Evolutionary conservation across 78 protist species (phyloP), one percentile per base, ranked within the genome.

Genomic region (Speleostelium caveatum): DNA sequence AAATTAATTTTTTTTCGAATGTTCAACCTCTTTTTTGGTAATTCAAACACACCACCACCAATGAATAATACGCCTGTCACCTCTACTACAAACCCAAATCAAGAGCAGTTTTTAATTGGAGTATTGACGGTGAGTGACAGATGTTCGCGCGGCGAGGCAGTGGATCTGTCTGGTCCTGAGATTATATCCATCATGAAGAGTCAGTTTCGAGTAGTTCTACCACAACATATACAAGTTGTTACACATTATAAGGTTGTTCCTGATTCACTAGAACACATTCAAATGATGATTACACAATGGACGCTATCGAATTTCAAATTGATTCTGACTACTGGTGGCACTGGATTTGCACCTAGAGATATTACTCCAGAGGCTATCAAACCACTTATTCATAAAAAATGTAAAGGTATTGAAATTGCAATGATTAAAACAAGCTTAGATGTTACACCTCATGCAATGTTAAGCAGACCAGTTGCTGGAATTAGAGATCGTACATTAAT

Each of bases 341-440:
- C 94, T 2, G 94, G 94, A 3, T 88, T 88, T 26, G 32, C 87
- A 66, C 80, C 86, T 36, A 51, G 94, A 32, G 94, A 88, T 16
- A 56, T 65, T 1, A 88, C 94, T 51, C 94, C 94, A 0, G 94
- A 88, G 28, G 94, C 94, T 4, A 88, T 78, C 2, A 76, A 88
- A 55, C 87, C 86, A 55, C 26, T 88, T 1, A 16, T 88, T 14
- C 32, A 75, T 30, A 68, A 65, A 21, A 58, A 62, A 53, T 30
- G 80, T 6, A 65, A 67, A 45, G 94, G 94, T 41, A 73, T 88
- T 1, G 87, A 71, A 7, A 66, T 88, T 7, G 86, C 94, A 42
- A 73, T 88, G 87, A 35, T 88, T 21, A 75, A 75, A 24, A 72
- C 60, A 1, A 71, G 86, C 75, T 55, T 88, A 19, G 62, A 61